Base-by-base conservation (phyloP, 1,284 basidiomycete genomes). In the Naganishia sp. region DNA sequence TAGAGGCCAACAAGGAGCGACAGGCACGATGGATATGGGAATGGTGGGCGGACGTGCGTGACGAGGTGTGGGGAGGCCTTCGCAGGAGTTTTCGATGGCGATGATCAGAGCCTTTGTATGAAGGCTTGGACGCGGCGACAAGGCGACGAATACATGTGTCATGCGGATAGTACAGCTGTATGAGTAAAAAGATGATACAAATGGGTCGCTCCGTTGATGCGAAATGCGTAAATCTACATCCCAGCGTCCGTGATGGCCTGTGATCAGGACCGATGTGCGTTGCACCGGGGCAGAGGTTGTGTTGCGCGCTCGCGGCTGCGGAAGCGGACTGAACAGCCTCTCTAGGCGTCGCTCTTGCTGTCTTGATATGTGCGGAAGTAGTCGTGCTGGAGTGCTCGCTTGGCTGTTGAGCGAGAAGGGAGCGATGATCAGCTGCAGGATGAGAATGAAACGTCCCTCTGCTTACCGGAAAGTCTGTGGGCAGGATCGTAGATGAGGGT, bases 401-500 rank as follows among this genome's bases (percentile, higher is more conserved):
- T 95, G 52, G 92, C 92, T 90, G 69, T 2, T 66, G 23, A 25
- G 2, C 43, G 49, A 48, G 57, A 68, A 61, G 69, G 18, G 56
- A 68, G 69, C 57, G 45, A 60, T 44, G 53, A 57, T 55, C 59
- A 39, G 31, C n/a, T 25, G 11, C 21, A 25, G 46, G 31, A 45
- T 54, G 45, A 43, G 23, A 28, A 28, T 28, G 28, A 28, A 28
- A 28, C 28, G 28, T 28, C 28, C 1, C 28, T 28, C 28, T 28
- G 28, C 85, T 72, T 73, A 90, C 90, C 90, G 63, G 94, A 94
- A 76, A 97, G 94, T 65, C 95, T 88, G 77, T 90, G 91, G 42
- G 94, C 88, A 0, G 93, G 93, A 79, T 99, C 94, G 77, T 96
- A 99, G 9, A 88, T 87, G 70, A 98, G 83, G 74, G 90, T 90